Evolutionary conservation across 2,329 filamentous ascomycete species (phyloP).

Genomic region (Aureobasidium sp.): DNA sequence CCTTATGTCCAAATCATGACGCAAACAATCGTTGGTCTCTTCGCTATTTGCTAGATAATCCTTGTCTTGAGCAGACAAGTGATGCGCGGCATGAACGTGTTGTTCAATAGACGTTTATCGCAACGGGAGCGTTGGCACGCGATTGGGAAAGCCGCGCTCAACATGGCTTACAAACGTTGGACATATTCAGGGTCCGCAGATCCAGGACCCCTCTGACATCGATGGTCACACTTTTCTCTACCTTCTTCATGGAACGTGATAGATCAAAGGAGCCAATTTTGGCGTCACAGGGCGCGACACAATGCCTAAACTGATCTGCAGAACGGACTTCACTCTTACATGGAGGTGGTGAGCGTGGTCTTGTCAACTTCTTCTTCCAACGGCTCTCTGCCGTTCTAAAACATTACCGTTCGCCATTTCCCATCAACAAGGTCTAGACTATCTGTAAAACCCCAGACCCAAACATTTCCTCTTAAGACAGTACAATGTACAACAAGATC

Average conservation of each 20-base stretch:
- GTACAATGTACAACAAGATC: background rate
- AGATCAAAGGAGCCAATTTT: background rate
- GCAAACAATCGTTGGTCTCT: background rate
- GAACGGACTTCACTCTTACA: background rate
- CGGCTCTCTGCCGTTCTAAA: background rate
- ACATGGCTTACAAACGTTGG: background rate
- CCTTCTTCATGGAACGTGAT: background rate
- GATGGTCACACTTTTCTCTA: background rate
- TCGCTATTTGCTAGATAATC: background rate
- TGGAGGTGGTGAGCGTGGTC: background rate
- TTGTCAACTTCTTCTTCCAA: background rate
- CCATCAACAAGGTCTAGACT: background rate
- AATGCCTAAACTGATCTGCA: background rate
- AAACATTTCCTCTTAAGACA: background rate
- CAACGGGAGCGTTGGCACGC: background rate
- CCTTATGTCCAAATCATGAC: background rate
- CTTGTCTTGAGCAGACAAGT: background rate
- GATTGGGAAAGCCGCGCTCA: background rate
- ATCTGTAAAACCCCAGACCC: background rate
- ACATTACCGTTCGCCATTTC: background rate
- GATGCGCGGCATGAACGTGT: background rate
- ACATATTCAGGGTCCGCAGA: background rate
- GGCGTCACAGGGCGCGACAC: background rate
- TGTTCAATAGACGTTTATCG: background rate
- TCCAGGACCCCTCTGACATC: background rate